Percentiles rank a stretch among this genome's conserved stretches.
These are phyloP conservation scores for Neonectria neomacrospora DNA, from an alignment of 2,329 filamentous ascomycete species.

Conservation along the genomic window DNA sequence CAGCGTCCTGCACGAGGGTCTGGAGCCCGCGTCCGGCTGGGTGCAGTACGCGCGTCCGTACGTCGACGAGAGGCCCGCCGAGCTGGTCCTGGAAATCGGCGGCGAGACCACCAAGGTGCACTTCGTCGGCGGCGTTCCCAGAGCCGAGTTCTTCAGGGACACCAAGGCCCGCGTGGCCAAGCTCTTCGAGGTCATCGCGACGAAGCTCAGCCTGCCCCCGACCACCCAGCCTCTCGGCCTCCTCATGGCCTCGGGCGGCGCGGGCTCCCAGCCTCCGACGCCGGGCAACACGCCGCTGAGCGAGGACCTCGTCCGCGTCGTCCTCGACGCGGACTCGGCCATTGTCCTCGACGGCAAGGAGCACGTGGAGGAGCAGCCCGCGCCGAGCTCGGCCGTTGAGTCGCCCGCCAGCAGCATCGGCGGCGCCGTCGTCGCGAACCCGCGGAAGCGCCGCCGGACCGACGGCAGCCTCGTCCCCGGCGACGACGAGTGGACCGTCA, in stretches of 20 bases:
- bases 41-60: constrained; percentile 87
- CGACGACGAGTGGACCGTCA: constrained; percentile 69
- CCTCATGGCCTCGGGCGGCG: constrained; percentile 73
- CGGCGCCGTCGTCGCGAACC: constrained; percentile 41
- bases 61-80: constrained; percentile 77
- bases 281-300: constrained; percentile 77
- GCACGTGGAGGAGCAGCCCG: constrained; percentile 47
- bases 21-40: constrained; percentile 56
- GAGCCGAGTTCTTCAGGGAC: constrained; percentile 79
- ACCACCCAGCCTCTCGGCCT: constrained; percentile 71
- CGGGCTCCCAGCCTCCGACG: constrained; percentile 69
- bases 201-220: constrained; percentile 77
- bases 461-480: constrained; percentile 47
- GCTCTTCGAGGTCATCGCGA: constrained; percentile 82
- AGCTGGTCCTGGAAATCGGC: constrained; percentile 84
- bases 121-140: constrained; percentile 51
- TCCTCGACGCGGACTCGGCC: constrained; percentile 68
- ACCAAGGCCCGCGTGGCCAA: constrained; percentile 76
- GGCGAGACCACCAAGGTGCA: constrained; percentile 71
- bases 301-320: constrained; percentile 75
- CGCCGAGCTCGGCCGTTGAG: constrained; percentile 42
- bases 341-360: constrained; percentile 68
- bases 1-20: constrained; percentile 63
- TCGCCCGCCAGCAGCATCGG: constrained; percentile 43
- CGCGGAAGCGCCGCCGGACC: constrained; percentile 59